A percentile compares a stretch with the other conserved stretches of the same genome.
Conservation (phyloP, 2,329 filamentous ascomycete genomes). For the Neonectria punicea region DNA sequence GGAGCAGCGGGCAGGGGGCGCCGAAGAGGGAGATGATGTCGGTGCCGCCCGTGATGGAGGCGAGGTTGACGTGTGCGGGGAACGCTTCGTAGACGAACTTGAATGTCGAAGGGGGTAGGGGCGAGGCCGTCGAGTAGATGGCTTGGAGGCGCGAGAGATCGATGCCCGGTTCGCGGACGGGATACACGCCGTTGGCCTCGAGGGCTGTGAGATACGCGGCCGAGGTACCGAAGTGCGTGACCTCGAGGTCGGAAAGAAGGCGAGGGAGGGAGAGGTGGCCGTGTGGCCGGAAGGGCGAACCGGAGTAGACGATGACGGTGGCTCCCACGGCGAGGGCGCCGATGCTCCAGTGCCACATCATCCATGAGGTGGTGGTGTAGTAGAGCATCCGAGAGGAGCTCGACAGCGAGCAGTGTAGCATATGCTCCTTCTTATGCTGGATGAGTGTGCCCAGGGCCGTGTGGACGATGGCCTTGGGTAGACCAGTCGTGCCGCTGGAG, state of each 20-base stretch:
- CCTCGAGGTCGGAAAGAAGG: constrained; percentile 80
- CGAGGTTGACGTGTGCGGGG: constrained; percentile 82
- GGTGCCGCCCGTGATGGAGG: constrained; percentile 93
- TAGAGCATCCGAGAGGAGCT: constrained; percentile 83
- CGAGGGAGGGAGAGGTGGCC: constrained; percentile 84
- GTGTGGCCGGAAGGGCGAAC: constrained; percentile 85
- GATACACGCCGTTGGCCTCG: constrained; percentile 78
- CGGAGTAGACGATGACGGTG: constrained; percentile 89
- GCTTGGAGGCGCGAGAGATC: constrained; percentile 76
- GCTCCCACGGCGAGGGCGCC: constrained; percentile 85
- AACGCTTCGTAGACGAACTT: constrained; percentile 88
- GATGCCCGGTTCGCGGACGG: constrained; percentile 62
- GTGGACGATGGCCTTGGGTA: constrained; percentile 95
- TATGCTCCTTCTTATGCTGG: constrained; percentile 97
- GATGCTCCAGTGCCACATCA: constrained; percentile 99
- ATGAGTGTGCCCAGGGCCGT: constrained; percentile 89
- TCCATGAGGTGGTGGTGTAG: constrained; percentile 96
- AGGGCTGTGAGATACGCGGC: constrained; percentile 93
- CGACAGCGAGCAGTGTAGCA: constrained; percentile 84
- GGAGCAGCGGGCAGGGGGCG: constrained; percentile 79
- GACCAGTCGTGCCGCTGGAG: constrained; percentile 87
- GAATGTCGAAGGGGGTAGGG: constrained; percentile 92
- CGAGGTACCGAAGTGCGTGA: constrained; percentile 95
- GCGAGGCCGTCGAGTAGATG: constrained; percentile 94
- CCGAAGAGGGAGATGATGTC: constrained; percentile 98